These are phyloP conservation scores for Penicillium lagena DNA, from an alignment of 495 filamentous ascomycete genomes.

Conservation along the genomic window DNA sequence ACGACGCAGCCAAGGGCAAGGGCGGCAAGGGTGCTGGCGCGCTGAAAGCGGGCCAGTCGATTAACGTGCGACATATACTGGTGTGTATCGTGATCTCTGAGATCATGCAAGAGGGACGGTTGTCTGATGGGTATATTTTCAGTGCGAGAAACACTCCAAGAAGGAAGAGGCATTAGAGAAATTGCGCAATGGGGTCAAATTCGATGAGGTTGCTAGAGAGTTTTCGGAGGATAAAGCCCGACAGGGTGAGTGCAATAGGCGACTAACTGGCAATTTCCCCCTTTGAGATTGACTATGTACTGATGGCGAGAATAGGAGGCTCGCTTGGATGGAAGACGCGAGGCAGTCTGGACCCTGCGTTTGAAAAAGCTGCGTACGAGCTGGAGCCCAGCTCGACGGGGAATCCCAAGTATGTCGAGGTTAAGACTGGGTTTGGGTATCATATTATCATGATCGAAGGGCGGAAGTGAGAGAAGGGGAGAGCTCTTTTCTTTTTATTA, in stretches of 20 bases:
- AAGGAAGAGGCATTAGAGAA: conserved; percentile 84
- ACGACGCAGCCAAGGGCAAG: conserved; percentile 21
- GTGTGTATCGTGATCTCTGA: conserved; percentile 33
- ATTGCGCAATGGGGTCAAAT: conserved; percentile 69
- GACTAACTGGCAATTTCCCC: too few species aligned
- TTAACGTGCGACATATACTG: conserved; percentile 87
- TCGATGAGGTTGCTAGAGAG: conserved; percentile 81
- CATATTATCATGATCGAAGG: conserved; percentile 89
- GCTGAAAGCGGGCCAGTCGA: conserved; percentile 68
- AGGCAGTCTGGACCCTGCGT: conserved; percentile 64
- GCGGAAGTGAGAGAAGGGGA: conserved; percentile 40
- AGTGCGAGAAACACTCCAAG: conserved; percentile 85
- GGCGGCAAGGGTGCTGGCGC: conserved; percentile 24
- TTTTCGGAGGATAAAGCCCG: conserved; percentile 88
- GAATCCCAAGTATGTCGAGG: conserved; percentile 70
- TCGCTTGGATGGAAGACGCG: conserved; percentile 78
- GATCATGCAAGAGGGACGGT: background rate
- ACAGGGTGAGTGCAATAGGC: conserved; percentile 47
- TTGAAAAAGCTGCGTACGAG: conserved; percentile 76
- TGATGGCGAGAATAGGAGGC: conserved; percentile 48
- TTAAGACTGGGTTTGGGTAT: conserved; percentile 83
- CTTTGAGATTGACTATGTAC: too few species aligned
- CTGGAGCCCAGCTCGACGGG: conserved; percentile 70
- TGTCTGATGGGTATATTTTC: background rate
- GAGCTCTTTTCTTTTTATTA: too few species aligned